phyloP scores from a whole-genome alignment of 2,329 filamentous ascomycete genomes.

The Pseudogymnoascus sp. region DNA sequence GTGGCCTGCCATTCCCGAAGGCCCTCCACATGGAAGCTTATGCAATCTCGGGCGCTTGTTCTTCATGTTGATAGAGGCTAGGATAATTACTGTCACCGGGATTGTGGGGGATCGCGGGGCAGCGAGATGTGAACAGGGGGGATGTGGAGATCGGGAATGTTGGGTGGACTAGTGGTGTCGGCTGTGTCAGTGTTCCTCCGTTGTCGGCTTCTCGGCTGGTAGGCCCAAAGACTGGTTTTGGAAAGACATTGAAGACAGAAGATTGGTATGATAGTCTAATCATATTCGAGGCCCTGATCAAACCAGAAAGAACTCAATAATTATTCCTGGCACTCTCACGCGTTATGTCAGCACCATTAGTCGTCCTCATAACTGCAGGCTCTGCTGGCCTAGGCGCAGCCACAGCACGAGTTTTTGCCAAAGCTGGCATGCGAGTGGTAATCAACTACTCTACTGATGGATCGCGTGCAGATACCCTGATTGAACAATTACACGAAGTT shows the following conservation, averaged over 20 bases:
- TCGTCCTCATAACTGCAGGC: conserved; percentile 44
- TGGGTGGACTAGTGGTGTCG: not conserved
- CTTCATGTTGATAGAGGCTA: not conserved
- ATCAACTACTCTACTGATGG: conserved; percentile 65
- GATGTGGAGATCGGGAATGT: not conserved
- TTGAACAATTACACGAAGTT: conserved; percentile 44
- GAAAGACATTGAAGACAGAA: not conserved
- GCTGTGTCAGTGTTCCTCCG: not conserved
- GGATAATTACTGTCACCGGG: not conserved
- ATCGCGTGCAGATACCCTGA: conserved; percentile 51
- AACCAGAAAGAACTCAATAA: not conserved
- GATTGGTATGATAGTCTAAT: not conserved
- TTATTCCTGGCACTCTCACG: not conserved
- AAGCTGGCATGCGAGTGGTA: conserved; percentile 59
- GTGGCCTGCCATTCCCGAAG: not conserved
- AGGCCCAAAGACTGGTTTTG: not conserved
- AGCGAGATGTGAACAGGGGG: not conserved
- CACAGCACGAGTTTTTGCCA: conserved; percentile 59
- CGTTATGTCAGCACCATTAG: conserved; percentile 13
- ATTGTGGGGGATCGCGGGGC: not conserved
- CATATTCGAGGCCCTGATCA: not conserved
- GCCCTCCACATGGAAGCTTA: not conserved
- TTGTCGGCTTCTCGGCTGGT: not conserved
- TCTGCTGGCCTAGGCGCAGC: conserved; percentile 64
- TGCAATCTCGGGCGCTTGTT: not conserved